Evolutionary conservation across 2,329 filamentous ascomycete species (phyloP).

Genomic region (Akanthomyces dipterigenus): DNA sequence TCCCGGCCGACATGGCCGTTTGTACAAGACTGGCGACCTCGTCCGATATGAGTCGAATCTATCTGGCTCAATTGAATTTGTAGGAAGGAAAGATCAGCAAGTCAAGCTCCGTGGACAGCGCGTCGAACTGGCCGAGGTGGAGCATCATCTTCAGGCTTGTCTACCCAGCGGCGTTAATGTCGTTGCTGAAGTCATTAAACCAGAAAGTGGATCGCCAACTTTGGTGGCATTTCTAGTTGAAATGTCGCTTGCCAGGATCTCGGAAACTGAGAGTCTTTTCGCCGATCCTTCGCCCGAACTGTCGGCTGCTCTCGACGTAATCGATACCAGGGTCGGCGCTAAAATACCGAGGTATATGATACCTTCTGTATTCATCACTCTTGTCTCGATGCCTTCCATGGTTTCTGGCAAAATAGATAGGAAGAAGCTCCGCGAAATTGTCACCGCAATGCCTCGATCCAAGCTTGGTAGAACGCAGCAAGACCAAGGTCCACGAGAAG

Average conservation of each 20-base stretch:
- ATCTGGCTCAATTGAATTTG: constrained; percentile 47
- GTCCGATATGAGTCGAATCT: constrained; percentile 47
- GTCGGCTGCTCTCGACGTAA: constrained; percentile 22
- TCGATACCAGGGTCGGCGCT: constrained; percentile 26
- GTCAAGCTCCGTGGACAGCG: constrained; percentile 61
- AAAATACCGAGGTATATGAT: constrained; percentile 41
- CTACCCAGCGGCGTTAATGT: constrained; percentile 37
- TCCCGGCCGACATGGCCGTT: constrained; percentile 33
- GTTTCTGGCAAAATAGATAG: constrained; percentile 45
- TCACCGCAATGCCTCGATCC: constrained; percentile 33
- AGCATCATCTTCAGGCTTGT: constrained; percentile 40
- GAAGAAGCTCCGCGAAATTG: constrained; percentile 40
- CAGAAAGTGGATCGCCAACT: constrained; percentile 35
- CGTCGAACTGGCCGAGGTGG: constrained; percentile 52
- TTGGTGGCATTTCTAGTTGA: constrained; percentile 40
- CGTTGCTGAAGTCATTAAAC: constrained; percentile 42
- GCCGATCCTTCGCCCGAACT: constrained; percentile 27
- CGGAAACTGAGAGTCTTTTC: constrained; percentile 17
- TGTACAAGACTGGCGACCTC: constrained; percentile 57
- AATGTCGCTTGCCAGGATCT: constrained; percentile 11
- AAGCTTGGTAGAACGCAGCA: constrained; percentile 23
- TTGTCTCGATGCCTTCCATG: constrained; percentile 38
- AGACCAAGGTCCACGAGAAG: constrained; percentile 22
- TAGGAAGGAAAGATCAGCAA: constrained; percentile 61
- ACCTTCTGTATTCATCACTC: constrained; percentile 39